phyloP scores from a whole-genome alignment of 495 filamentous ascomycete species.

The Xylaria palmicola region DNA sequence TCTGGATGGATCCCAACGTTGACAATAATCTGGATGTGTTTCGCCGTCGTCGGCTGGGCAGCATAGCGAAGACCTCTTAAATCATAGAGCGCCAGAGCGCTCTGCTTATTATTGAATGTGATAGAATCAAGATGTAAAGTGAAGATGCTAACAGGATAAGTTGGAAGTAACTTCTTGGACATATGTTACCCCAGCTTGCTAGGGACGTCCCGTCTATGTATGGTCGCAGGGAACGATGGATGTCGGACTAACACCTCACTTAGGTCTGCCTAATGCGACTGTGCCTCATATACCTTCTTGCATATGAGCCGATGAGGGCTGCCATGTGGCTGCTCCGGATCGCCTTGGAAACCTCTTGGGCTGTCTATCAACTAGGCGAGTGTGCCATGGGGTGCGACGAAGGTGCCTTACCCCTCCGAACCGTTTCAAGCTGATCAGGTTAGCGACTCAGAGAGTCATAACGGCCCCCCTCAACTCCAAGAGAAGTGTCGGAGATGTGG shows the following conservation, averaged over 20 bases:
- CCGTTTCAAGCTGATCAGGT: conserved; percentile 6
- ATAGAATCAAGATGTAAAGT: neutral
- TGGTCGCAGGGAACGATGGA: neutral
- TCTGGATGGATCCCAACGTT: neutral
- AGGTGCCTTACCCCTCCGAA: neutral
- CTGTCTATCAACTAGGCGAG: neutral
- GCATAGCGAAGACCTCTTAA: neutral
- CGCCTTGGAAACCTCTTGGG: neutral
- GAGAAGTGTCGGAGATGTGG: neutral
- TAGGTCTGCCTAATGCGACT: conserved; percentile 1
- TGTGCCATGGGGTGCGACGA: neutral
- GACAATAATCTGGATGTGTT: neutral
- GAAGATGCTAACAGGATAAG: neutral
- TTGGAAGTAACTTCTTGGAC: neutral
- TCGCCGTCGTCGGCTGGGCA: neutral
- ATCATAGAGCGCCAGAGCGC: neutral
- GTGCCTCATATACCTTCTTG: neutral
- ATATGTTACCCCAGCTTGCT: neutral
- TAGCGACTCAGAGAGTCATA: neutral
- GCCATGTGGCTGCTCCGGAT: neutral
- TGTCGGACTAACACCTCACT: neutral
- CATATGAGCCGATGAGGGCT: neutral
- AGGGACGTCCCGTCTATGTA: neutral
- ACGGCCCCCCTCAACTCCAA: neutral
- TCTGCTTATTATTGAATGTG: neutral